Percentiles rank a stretch among this genome's conserved stretches.
phyloP scores from a whole-genome alignment of 805 yeast genomes.

The Starmerella bombi region DNA sequence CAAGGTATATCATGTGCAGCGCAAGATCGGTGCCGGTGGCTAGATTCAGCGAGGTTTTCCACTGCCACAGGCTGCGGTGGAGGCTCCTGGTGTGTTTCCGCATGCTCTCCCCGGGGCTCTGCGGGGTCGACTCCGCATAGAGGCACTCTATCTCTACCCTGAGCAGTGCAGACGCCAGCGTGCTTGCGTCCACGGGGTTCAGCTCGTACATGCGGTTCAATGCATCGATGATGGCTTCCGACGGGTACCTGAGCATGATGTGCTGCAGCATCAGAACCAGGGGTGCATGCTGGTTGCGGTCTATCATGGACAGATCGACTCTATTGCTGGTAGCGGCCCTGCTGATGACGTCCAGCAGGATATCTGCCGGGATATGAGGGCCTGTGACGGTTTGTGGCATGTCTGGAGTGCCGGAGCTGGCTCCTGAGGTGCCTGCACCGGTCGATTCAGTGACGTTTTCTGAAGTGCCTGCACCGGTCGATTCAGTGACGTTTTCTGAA shows the following conservation, averaged over 20 bases:
- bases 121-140: not conserved
- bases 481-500: no score
- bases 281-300: not conserved
- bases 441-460: no score
- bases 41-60: constrained; percentile 19
- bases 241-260: not conserved
- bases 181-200: constrained; percentile 2
- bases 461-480: no score
- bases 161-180: constrained; percentile 9
- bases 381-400: no score
- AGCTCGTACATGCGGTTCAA: not conserved
- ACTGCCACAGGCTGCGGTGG: constrained; percentile 24
- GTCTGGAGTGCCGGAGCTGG: no score
- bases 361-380: not conserved
- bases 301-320: not conserved
- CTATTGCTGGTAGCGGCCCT: not conserved
- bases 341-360: constrained; percentile 1
- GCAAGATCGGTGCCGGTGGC: constrained; percentile 23
- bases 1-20: constrained; percentile 17
- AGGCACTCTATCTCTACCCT: not conserved
- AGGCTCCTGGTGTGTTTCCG: not conserved
- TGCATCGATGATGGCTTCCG: not conserved
- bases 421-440: no score
- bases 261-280: constrained; percentile 3
- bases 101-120: not conserved